These are phyloP conservation scores for Fistulinella staudtii DNA, from an alignment of 1,284 basidiomycete species.

Conservation along the genomic window DNA sequence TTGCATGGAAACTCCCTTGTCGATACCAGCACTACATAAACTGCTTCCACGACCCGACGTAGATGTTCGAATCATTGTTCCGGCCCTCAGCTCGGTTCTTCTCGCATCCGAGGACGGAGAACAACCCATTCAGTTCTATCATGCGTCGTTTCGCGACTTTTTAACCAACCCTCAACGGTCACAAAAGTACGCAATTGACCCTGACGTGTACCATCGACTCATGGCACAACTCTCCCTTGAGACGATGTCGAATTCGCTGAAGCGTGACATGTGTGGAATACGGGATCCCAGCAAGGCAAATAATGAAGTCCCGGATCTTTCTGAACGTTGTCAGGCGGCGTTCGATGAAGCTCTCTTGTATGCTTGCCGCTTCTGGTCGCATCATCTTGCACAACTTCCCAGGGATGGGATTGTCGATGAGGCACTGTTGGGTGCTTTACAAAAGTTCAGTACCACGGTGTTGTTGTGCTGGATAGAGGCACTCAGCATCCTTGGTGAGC, in stretches of 20 bases:
- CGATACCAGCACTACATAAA: slow-evolving; percentile 6
- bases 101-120: no score
- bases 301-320: slow-evolving; percentile 20
- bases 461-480: slow-evolving; percentile 23
- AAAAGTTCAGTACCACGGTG: slow-evolving; percentile 12
- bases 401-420: slow-evolving; percentile 4
- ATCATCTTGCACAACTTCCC: slow-evolving; percentile 18
- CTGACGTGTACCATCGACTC: slow-evolving; percentile 12
- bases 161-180: slow-evolving; percentile 10
- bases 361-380: slow-evolving; percentile 23
- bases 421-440: slow-evolving; percentile 5
- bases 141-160: slow-evolving; percentile 24
- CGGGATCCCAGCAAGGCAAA: slow-evolving; percentile 20
- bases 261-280: slow-evolving; percentile 23
- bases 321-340: slow-evolving; percentile 14
- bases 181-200: slow-evolving; percentile 9
- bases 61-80: slow-evolving; percentile 13
- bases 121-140: slow-evolving; percentile 21
- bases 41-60: slow-evolving; percentile 14
- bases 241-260: slow-evolving; percentile 13
- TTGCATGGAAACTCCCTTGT: slow-evolving; percentile 8
- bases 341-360: slow-evolving; percentile 22
- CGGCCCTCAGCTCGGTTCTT: slow-evolving; percentile 12
- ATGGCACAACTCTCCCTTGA: slow-evolving; percentile 16
- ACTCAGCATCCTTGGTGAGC: slow-evolving; percentile 21